phyloP scores from a whole-genome alignment of 2,329 filamentous ascomycete species.

The Trichoderma hamatum region DNA sequence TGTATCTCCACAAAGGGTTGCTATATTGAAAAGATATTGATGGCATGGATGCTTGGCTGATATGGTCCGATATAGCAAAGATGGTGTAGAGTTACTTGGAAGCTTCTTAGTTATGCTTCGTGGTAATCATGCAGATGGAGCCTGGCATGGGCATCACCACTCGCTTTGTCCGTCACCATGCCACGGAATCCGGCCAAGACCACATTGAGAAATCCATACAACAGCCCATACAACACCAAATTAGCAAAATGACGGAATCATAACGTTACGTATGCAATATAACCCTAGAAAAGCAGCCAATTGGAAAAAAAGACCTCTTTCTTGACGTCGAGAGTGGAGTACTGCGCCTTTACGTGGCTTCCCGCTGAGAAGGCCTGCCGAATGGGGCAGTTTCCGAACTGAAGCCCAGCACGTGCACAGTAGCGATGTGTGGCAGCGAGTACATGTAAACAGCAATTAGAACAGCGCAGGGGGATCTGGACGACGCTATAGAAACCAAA shows the following conservation, averaged over 20 bases:
- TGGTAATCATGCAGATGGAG: not conserved
- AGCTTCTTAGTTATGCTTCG: not conserved
- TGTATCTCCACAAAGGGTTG: not conserved
- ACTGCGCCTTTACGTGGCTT: conserved; percentile 20
- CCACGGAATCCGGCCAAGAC: not conserved
- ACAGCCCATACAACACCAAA: not conserved
- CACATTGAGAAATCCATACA: not conserved
- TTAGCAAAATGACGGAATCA: not conserved
- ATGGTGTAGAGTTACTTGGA: not conserved
- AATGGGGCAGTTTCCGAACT: conserved; percentile 15
- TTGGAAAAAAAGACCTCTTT: not conserved
- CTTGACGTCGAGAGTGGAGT: conserved; percentile 25
- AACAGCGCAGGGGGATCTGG: not conserved
- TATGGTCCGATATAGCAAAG: not conserved
- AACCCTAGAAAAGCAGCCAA: not conserved
- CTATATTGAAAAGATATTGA: not conserved
- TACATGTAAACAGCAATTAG: not conserved
- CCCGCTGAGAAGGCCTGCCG: conserved; percentile 1
- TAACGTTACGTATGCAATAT: too few species aligned
- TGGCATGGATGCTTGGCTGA: not conserved
- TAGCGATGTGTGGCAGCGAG: not conserved
- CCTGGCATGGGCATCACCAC: too few species aligned
- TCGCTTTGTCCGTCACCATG: not conserved
- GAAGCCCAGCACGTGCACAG: conserved; percentile 16
- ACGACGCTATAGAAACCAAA: not conserved